Percentiles rank a stretch among this genome's conserved stretches.
These are phyloP conservation scores for Taiwanofungus camphoratus DNA, from an alignment of 1,284 basidiomycete genomes.

Conservation along the genomic window DNA sequence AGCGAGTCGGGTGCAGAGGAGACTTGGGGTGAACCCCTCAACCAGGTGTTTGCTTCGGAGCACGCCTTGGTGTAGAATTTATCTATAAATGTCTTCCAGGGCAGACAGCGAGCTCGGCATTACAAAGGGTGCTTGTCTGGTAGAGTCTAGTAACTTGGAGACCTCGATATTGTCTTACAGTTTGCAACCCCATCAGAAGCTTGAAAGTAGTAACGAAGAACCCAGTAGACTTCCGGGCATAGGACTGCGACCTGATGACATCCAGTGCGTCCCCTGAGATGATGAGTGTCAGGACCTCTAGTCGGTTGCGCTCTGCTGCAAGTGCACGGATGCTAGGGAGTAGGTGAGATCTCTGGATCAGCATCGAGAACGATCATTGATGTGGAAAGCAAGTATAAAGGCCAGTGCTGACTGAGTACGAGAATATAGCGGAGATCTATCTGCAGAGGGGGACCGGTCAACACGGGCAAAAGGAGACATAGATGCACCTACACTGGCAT, in stretches of 20 bases:
- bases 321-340: slow-evolving; percentile 6
- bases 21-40: no score
- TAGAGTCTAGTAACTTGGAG: no score
- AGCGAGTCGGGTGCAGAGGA: no score
- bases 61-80: no score
- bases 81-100: no score
- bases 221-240: neutral
- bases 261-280: neutral
- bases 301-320: neutral
- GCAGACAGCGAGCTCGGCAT: no score
- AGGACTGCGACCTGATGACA: no score
- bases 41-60: no score
- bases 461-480: neutral
- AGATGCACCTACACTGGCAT: neutral
- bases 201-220: neutral
- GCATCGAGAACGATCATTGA: neutral
- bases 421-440: slow-evolving; percentile 6
- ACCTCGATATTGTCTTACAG: no score
- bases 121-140: no score
- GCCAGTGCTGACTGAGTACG: slow-evolving; percentile 2
- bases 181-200: neutral
- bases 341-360: slow-evolving; percentile 7
- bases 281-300: neutral
- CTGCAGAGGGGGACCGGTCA: neutral
- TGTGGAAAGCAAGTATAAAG: neutral